Conservation (phyloP, 1,139 yeast species). For the Nakaseomyces glabratus region DNA sequence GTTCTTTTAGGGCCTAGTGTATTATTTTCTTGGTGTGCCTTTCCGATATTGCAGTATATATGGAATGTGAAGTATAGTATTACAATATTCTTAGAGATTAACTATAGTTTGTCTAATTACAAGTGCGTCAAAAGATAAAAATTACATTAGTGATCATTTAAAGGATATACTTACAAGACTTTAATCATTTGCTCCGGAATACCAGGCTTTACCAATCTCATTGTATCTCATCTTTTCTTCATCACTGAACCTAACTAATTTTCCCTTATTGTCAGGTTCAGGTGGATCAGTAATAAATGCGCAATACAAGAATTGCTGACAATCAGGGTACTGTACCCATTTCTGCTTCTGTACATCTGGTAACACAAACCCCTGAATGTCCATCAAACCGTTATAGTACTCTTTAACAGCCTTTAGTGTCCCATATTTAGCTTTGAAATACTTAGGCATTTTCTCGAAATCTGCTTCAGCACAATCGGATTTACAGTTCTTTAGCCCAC, state of each 20-base stretch:
- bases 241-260: conserved; percentile 15
- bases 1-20: too few relatives aligned
- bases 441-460: conserved; percentile 24
- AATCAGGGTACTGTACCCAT: conserved; percentile 28
- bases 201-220: conserved; percentile 21
- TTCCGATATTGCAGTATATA: too few relatives aligned
- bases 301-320: conserved; percentile 28
- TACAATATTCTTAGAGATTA: too few relatives aligned
- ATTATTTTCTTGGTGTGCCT: too few relatives aligned
- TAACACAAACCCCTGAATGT: conserved; percentile 26
- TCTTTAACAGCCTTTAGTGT: conserved; percentile 23
- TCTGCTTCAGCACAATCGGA: conserved; percentile 31
- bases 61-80: too few relatives aligned
- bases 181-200: too few relatives aligned
- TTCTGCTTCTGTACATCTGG: conserved; percentile 22
- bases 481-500: conserved; percentile 58
- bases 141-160: too few relatives aligned
- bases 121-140: too few relatives aligned
- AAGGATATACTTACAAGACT: too few relatives aligned
- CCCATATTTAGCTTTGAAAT: conserved; percentile 34
- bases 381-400: conserved; percentile 26
- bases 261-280: conserved; percentile 25
- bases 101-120: too few relatives aligned
- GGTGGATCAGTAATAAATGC: conserved; percentile 19
- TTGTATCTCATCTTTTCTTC: conserved; percentile 9